phyloP scores from a whole-genome alignment of 352 stramenopile genomes.

The Phytophthora kernoviae region DNA sequence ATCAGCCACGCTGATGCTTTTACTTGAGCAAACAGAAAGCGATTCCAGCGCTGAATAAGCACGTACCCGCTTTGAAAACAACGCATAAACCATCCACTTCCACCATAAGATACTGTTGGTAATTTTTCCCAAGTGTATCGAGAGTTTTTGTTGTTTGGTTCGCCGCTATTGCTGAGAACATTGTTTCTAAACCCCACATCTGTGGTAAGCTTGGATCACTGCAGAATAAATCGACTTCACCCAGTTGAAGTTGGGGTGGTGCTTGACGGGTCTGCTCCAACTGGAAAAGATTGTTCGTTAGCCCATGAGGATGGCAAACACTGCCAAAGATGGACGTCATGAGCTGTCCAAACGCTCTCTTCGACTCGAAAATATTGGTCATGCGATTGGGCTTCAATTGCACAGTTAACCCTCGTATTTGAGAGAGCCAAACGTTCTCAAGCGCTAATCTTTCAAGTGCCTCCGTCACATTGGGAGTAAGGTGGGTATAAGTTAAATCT shows the following conservation, averaged over 20 bases:
- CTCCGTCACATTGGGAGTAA: not conserved
- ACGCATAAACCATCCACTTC: conserved; percentile 4
- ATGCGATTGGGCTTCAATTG: not conserved
- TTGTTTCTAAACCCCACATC: conserved; percentile 1
- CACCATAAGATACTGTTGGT: conserved; percentile 3
- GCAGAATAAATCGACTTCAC: not conserved
- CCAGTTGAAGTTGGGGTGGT: conserved; percentile 1
- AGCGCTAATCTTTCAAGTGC: conserved; percentile 4
- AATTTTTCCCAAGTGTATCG: conserved; percentile 8
- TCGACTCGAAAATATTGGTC: not conserved
- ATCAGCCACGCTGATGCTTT: not conserved
- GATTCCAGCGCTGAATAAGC: not conserved
- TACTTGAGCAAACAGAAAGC: not conserved
- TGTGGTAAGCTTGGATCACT: conserved; percentile 1
- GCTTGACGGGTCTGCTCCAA: not conserved
- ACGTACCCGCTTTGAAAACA: not conserved
- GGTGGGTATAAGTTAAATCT: conserved; percentile 5
- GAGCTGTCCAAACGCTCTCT: conserved; percentile 4
- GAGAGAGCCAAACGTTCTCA: conserved; percentile 12
- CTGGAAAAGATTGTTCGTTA: not conserved
- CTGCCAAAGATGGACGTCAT: conserved; percentile 10
- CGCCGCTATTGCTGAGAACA: conserved; percentile 15
- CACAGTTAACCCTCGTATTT: conserved; percentile 7
- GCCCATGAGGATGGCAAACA: not conserved
- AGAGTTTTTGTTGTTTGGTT: conserved; percentile 19